phyloP scores from a whole-genome alignment of 2,329 filamentous ascomycete species.

The Stagonosporopsis cucurbitacearum region DNA sequence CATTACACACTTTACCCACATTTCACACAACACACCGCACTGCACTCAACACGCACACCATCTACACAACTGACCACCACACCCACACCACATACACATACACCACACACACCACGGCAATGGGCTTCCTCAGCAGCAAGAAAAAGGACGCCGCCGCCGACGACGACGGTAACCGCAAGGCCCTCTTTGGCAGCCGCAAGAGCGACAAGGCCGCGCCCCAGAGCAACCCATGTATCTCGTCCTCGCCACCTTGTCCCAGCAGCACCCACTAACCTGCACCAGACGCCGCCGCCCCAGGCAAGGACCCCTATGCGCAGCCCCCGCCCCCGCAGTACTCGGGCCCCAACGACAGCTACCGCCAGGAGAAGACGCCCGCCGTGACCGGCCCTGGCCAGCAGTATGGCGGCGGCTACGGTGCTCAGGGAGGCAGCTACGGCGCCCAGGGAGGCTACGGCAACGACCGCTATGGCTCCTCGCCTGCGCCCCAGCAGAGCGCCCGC shows the following conservation, averaged over 20 bases:
- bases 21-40: not conserved
- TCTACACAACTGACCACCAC: not conserved
- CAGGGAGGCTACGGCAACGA: constrained; percentile 54
- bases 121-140: constrained; percentile 63
- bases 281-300: constrained; percentile 51
- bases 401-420: constrained; percentile 48
- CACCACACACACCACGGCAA: constrained; percentile 28
- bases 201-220: constrained; percentile 46
- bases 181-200: constrained; percentile 65
- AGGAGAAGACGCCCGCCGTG: constrained; percentile 54
- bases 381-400: constrained; percentile 52
- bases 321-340: constrained; percentile 50
- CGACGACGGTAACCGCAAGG: constrained; percentile 61
- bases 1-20: not conserved
- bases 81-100: not conserved
- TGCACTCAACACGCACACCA: not conserved
- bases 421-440: constrained; percentile 32
- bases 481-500: constrained; percentile 25
- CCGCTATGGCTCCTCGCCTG: constrained; percentile 55
- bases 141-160: constrained; percentile 61
- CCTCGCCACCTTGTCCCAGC: not conserved
- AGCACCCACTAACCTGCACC: constrained; percentile 40
- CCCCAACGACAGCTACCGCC: constrained; percentile 43
- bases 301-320: constrained; percentile 61
- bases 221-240: constrained; percentile 19